Evolutionary conservation across 108 stramenopile genomes (phyloP).

Genomic region (Stephanodiscus triporus): DNA sequence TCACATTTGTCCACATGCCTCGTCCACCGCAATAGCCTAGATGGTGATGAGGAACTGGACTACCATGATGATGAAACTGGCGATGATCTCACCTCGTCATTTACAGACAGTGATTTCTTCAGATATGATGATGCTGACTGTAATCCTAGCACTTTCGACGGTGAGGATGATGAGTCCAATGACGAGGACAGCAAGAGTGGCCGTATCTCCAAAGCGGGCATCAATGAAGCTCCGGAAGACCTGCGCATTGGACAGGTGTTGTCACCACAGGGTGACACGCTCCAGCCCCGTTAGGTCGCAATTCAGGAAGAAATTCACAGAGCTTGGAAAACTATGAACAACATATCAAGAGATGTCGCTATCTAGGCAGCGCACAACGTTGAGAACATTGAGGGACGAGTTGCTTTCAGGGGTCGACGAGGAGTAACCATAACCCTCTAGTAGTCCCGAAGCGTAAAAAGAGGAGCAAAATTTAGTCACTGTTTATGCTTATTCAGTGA

Average conservation of each 20-base stretch:
- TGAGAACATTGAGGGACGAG: background rate
- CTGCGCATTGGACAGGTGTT: too few species aligned
- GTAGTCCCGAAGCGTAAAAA: too few species aligned
- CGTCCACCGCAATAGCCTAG: conserved; percentile 1
- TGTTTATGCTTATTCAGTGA: conserved; percentile 33
- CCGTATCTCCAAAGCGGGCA: too few species aligned
- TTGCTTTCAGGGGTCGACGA: too few species aligned
- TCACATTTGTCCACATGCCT: conserved; percentile 31
- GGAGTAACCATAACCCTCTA: too few species aligned
- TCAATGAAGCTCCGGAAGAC: too few species aligned
- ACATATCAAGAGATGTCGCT: background rate
- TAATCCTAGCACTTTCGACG: too few species aligned
- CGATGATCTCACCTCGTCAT: background rate
- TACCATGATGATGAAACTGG: too few species aligned
- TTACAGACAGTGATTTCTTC: background rate
- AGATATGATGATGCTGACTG: background rate
- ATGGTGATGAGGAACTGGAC: conserved; percentile 3
- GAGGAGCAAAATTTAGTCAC: too few species aligned
- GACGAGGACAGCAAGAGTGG: too few species aligned
- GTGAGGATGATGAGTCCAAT: too few species aligned
- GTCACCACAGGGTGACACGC: background rate
- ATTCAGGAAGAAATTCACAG: background rate
- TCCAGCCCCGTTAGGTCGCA: background rate
- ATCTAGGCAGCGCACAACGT: too few species aligned
- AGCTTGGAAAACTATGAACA: background rate